phyloP scores from a whole-genome alignment of 163 green algal species.

The Scenedesmus sp. region DNA sequence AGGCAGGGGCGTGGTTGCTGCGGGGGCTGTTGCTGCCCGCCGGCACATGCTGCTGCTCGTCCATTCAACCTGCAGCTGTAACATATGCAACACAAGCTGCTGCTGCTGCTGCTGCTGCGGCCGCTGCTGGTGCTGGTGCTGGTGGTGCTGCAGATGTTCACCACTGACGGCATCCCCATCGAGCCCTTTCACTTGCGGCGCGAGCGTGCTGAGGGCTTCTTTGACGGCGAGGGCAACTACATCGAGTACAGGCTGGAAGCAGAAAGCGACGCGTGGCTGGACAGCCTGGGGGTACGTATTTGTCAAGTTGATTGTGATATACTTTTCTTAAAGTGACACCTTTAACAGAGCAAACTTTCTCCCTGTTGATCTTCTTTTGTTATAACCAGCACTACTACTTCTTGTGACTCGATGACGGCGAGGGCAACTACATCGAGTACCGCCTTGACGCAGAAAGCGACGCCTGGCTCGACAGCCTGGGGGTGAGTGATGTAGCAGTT shows the following conservation, averaged over 20 bases:
- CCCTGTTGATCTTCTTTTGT: no score
- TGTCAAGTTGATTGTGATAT: neutral
- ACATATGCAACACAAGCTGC: neutral
- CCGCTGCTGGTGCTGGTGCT: neutral
- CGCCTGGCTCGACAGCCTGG: conserved; percentile 80
- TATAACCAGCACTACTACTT: neutral
- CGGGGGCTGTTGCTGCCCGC: neutral
- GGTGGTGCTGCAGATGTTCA: conserved; percentile 59
- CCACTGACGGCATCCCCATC: conserved; percentile 77
- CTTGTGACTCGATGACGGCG: neutral
- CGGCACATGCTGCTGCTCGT: neutral
- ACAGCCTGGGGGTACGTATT: conserved; percentile 60
- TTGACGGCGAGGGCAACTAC: conserved; percentile 90
- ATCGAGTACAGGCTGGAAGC: conserved; percentile 73
- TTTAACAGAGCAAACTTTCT: no score
- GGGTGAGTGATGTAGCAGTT: conserved; percentile 18
- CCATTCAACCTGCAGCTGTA: neutral
- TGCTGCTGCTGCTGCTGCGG: neutral
- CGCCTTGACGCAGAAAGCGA: conserved; percentile 71
- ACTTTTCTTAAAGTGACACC: no score
- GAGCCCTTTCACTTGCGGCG: conserved; percentile 92
- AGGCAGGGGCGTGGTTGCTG: neutral
- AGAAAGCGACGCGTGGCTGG: conserved; percentile 83
- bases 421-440: conserved; percentile 88
- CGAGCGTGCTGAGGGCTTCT: conserved; percentile 90